Conservation (phyloP, 2,329 filamentous ascomycete genomes). For the Aspergillus luchuensis region DNA sequence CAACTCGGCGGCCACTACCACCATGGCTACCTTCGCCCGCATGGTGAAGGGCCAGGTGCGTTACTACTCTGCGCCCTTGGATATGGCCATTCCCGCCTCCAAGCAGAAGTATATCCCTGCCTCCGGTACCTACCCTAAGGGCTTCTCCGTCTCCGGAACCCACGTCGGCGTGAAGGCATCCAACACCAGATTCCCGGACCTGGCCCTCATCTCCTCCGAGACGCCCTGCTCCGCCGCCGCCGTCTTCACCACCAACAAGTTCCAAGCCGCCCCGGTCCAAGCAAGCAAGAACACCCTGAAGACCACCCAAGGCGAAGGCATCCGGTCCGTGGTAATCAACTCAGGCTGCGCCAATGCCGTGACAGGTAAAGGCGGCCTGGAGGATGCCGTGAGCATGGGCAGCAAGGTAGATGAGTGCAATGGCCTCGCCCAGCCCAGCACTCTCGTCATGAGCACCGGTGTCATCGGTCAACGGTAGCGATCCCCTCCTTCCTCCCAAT, state of each 20-base stretch:
- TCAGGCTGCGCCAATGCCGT: slow-evolving; percentile 97
- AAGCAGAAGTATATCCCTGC: slow-evolving; percentile 91
- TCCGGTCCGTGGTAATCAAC: slow-evolving; percentile 86
- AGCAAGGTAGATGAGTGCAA: slow-evolving; percentile 71
- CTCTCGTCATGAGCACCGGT: slow-evolving; percentile 97
- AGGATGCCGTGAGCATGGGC: slow-evolving; percentile 87
- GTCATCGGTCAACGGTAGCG: slow-evolving; percentile 86
- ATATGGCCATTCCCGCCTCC: slow-evolving; percentile 65
- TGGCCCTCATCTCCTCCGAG: slow-evolving; percentile 86
- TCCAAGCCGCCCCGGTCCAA: slow-evolving; percentile 92
- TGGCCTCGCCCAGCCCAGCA: slow-evolving; percentile 56
- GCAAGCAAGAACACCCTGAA: slow-evolving; percentile 75
- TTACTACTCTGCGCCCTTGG: slow-evolving; percentile 49
- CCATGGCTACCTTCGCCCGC: slow-evolving; percentile 38
- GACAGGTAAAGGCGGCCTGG: slow-evolving; percentile 83
- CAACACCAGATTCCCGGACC: slow-evolving; percentile 88
- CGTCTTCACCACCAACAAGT: slow-evolving; percentile 97
- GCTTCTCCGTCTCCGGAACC: slow-evolving; percentile 82
- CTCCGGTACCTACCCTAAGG: slow-evolving; percentile 82
- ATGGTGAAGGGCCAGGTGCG: slow-evolving; percentile 44
- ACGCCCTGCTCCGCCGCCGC: slow-evolving; percentile 82
- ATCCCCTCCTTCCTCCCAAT: slow-evolving; percentile 5
- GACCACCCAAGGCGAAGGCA: slow-evolving; percentile 65
- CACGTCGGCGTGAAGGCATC: slow-evolving; percentile 91
- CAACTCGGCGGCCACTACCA: slow-evolving; percentile 28